Evolutionary conservation across 192 early-diverging fungal genomes (phyloP).

Genomic region (Irineochytrium annulatum): DNA sequence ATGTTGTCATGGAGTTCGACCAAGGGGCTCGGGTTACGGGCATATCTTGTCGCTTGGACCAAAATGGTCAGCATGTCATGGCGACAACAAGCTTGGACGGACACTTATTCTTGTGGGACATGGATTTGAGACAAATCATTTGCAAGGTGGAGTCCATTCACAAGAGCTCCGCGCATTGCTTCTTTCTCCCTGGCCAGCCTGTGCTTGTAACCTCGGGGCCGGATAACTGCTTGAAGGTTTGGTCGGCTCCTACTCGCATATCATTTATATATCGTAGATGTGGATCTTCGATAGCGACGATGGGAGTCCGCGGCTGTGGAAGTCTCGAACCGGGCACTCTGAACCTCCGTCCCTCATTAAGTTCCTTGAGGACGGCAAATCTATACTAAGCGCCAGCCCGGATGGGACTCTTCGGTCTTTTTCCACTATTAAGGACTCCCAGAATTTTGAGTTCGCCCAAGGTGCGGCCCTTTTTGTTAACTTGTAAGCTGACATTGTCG

Average conservation of each 20-base stretch:
- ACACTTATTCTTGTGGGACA: slow-evolving; percentile 90
- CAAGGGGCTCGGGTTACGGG: slow-evolving; percentile 88
- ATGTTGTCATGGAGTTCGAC: slow-evolving; percentile 65
- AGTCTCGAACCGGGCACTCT: slow-evolving; percentile 81
- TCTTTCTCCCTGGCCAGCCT: slow-evolving; percentile 77
- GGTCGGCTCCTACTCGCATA: not conserved
- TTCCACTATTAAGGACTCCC: slow-evolving; percentile 78
- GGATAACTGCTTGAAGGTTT: slow-evolving; percentile 89
- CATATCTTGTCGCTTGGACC: slow-evolving; percentile 84
- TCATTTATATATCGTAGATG: slow-evolving; percentile 40
- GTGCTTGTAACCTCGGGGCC: slow-evolving; percentile 79
- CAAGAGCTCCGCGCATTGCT: not conserved
- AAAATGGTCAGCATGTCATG: slow-evolving; percentile 6
- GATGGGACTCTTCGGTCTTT: slow-evolving; percentile 83
- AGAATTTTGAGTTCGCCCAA: slow-evolving; percentile 83
- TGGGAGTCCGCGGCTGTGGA: slow-evolving; percentile 74
- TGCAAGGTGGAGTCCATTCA: not conserved
- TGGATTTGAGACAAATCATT: slow-evolving; percentile 75
- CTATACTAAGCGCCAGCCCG: slow-evolving; percentile 74
- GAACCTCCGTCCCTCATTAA: slow-evolving; percentile 75
- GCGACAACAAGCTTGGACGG: slow-evolving; percentile 62
- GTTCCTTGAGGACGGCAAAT: slow-evolving; percentile 73
- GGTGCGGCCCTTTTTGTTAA: not conserved
- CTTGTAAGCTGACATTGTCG: not conserved
- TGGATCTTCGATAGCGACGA: slow-evolving; percentile 93